Evolutionary conservation across 2,329 filamentous ascomycete genomes (phyloP).

Genomic region (Dryadomyces quercivorus): DNA sequence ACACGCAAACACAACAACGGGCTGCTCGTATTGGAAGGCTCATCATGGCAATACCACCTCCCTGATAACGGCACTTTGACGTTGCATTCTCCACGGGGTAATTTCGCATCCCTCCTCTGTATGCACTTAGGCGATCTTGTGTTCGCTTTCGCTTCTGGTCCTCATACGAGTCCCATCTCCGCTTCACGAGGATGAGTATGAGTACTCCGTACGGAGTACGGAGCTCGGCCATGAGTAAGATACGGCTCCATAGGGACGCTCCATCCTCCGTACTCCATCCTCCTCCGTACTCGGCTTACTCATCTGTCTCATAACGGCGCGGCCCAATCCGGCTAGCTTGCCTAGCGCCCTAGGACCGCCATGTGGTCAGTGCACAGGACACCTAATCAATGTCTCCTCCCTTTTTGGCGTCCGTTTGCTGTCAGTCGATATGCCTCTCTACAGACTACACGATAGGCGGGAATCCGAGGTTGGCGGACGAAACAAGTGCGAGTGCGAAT

Average conservation of each 20-base stretch:
- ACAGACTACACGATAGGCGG: too few species aligned
- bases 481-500: too few species aligned
- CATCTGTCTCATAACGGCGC: slow-evolving; percentile 1
- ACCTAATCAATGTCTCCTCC: background rate
- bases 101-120: background rate
- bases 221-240: too few species aligned
- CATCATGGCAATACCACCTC: too few species aligned
- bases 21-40: background rate
- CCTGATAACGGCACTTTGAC: background rate
- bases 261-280: background rate
- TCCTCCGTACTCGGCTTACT: background rate
- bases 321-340: slow-evolving; percentile 12
- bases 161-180: too few species aligned
- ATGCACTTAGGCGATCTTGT: background rate
- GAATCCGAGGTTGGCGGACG: too few species aligned
- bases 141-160: too few species aligned
- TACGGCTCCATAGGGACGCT: too few species aligned
- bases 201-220: too few species aligned
- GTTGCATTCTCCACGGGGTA: background rate
- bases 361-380: background rate
- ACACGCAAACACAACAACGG: background rate
- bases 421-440: background rate
- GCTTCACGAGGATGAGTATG: background rate
- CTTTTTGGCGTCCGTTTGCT: background rate
- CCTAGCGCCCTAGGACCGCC: background rate